These are phyloP conservation scores for Aspergillus homomorphus DNA, from an alignment of 495 filamentous ascomycete genomes.

Conservation along the genomic window DNA sequence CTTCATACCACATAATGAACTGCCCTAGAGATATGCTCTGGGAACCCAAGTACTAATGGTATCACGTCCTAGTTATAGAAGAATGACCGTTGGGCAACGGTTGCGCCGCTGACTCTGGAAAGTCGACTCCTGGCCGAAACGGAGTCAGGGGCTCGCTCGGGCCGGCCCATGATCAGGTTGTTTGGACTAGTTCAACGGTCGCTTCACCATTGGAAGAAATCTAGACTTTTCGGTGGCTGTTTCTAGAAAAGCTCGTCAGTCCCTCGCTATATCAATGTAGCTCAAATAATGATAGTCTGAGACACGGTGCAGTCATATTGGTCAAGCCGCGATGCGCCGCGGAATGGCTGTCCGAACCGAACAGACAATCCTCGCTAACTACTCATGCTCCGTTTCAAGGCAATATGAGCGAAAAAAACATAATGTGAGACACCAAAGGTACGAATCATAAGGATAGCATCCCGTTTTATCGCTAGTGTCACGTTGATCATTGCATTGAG, in stretches of 20 bases:
- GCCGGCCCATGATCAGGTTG: background rate
- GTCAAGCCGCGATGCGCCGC: background rate
- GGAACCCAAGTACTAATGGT: no score
- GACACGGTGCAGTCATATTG: background rate
- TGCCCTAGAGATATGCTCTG: background rate
- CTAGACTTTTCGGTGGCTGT: background rate
- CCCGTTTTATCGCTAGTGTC: no score
- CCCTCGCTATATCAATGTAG: background rate
- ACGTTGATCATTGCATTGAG: no score
- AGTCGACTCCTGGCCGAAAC: background rate
- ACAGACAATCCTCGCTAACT: no score
- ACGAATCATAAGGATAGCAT: no score
- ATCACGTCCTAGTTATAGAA: background rate
- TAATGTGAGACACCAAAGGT: no score
- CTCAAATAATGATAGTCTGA: background rate
- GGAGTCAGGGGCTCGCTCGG: background rate
- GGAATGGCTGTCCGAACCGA: background rate
- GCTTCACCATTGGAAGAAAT: background rate
- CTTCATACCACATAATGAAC: no score
- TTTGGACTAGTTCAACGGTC: background rate
- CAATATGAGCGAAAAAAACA: no score
- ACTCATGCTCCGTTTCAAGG: no score
- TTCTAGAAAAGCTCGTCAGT: background rate
- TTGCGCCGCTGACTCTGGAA: background rate
- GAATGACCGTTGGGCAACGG: no score